These are phyloP conservation scores for Aspergillus mulundensis DNA, from an alignment of 495 filamentous ascomycete genomes.

Conservation along the genomic window DNA sequence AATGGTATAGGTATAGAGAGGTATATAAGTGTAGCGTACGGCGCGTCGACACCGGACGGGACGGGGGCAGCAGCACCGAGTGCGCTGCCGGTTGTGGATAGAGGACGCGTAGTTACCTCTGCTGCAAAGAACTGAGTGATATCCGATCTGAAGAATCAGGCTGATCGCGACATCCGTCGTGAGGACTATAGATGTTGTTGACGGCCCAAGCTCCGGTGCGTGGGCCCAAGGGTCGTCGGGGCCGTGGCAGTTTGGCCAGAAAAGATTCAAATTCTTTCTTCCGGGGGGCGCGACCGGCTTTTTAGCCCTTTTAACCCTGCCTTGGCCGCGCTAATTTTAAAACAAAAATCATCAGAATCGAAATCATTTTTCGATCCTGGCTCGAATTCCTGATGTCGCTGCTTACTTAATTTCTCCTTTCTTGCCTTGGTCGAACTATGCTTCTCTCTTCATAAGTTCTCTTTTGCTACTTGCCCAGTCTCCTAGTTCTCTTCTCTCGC, in stretches of 20 bases:
- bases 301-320: constrained; percentile 25
- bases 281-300: constrained; percentile 14
- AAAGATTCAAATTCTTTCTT: constrained; percentile 18
- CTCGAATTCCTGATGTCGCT: not conserved
- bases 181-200: not conserved
- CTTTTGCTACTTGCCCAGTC: no score
- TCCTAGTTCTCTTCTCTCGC: not conserved
- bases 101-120: constrained; percentile 1
- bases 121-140: not conserved
- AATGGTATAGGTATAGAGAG: not conserved
- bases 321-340: constrained; percentile 14
- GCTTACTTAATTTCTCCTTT: constrained; percentile 5
- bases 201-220: constrained; percentile 15
- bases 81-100: not conserved
- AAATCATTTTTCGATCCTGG: constrained; percentile 10
- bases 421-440: not conserved
- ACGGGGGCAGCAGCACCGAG: not conserved
- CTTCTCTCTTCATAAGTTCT: not conserved
- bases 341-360: constrained; percentile 9
- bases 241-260: constrained; percentile 20
- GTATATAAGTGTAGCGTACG: not conserved
- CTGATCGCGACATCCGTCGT: not conserved
- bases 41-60: constrained; percentile 1
- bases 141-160: not conserved
- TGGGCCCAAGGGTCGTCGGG: constrained; percentile 17